Base-by-base conservation (phyloP, 2,329 filamentous ascomycete genomes). In the Teratosphaeria destructans region DNA sequence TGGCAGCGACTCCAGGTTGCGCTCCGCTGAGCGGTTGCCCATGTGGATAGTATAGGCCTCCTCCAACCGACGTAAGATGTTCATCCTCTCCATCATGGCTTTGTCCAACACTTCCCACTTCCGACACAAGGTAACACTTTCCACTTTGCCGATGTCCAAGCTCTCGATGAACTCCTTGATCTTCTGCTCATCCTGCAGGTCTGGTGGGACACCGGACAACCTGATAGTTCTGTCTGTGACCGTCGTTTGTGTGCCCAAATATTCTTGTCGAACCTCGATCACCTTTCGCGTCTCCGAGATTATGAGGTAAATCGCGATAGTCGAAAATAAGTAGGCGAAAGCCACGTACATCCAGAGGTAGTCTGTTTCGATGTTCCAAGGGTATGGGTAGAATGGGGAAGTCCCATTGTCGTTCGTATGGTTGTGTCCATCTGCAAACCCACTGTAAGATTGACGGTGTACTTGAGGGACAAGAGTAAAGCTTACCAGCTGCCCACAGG, bases 311-410 rank as follows among this genome's bases (percentile, higher is more conserved):
- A 96, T 78, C 0, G 89, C 88, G 52, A 97, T 76, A 1, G 79
- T 84, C 5, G 88, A 93, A 73, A 97, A 99, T 56, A 97, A 81
- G 76, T 96, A 99, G 1, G 91, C 89, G 68, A 99, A 99, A n/a
- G 89, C 79, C 14, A 96, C 83, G 70, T 97, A 96, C 68, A 93
- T 89, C 91, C 93, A 96, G 1, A 96, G 77, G 67, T 92, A 96
- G 60, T 79, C 78, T 16, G 74, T 77, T 58, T 76, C 74, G 59
- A 73, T 59, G 52, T 71, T 64, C 32, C 62, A 57, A 5, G 60
- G 60, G 55, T 64, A 53, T 19, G n/a, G 43, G 19, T 49, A 63
- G 27, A 56, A 47, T 58, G 62, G 29, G 1, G 32, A 19, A 7
- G 57, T 61, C n/a, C 32, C 29, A 39, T 60, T 60, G 27, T 12